A percentile compares a stretch with the other conserved stretches of the same genome.
These are phyloP conservation scores for Talinum fruticosum DNA, from an alignment of 148 eudicot genomes.

Conservation along the genomic window DNA sequence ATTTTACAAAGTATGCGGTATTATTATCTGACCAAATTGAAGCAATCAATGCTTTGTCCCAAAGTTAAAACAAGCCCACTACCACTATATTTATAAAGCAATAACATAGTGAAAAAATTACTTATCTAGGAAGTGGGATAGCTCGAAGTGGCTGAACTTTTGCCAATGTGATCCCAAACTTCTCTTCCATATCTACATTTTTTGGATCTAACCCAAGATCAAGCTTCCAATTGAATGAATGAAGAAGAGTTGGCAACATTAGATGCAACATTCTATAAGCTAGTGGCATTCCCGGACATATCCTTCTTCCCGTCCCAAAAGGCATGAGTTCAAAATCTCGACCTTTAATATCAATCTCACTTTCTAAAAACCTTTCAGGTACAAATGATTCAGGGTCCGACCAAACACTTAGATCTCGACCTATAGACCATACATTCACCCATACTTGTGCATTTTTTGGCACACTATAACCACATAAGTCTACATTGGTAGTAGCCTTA, in stretches of 20 bases:
- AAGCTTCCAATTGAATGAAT: constrained; percentile 36
- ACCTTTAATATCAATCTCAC: constrained; percentile 17
- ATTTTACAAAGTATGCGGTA: too few species aligned
- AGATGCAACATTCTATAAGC: constrained; percentile 30
- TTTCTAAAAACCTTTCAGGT: constrained; percentile 37
- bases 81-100: too few species aligned
- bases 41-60: too few species aligned
- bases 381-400: constrained; percentile 14
- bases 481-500: constrained; percentile 17
- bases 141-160: constrained; percentile 28
- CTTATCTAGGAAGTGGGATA: constrained; percentile 19
- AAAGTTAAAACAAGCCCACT: too few species aligned
- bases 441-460: constrained; percentile 35
- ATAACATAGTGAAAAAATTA: too few species aligned
- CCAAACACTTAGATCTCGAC: constrained; percentile 33
- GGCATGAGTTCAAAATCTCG: constrained; percentile 31
- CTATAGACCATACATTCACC: constrained; percentile 38
- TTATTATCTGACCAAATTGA: too few species aligned
- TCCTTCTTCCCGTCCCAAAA: constrained; percentile 30
- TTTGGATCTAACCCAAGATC: constrained; percentile 15
- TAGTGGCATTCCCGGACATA: constrained; percentile 25
- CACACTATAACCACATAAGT: constrained; percentile 22
- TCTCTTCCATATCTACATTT: constrained; percentile 28
- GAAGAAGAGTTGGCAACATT: constrained; percentile 27
- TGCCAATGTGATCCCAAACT: constrained; percentile 27